Conservation (phyloP, 257 asterid species). For the Verbascum thapsus region DNA sequence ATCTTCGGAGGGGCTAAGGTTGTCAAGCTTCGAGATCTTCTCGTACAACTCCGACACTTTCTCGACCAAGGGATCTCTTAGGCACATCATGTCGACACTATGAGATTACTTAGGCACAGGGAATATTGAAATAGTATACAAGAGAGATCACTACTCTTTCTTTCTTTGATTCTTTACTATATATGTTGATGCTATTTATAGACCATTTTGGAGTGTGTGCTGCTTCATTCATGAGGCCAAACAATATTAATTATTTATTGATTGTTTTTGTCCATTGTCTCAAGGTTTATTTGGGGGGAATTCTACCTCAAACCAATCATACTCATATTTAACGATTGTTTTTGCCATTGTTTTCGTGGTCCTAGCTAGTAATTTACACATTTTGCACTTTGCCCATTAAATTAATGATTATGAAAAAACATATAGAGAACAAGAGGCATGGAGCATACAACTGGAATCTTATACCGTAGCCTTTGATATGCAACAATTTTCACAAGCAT, state of each 20-base stretch:
- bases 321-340: no score
- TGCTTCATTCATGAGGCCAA: slow-evolving; percentile 1
- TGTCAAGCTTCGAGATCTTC: slow-evolving; percentile 50
- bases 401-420: no score
- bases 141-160: background rate
- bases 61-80: slow-evolving; percentile 46
- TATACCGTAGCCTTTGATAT: no score
- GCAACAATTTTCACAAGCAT: background rate
- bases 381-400: no score
- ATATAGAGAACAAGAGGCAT: background rate
- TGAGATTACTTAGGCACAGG: slow-evolving; percentile 9
- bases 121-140: background rate
- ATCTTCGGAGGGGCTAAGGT: slow-evolving; percentile 56
- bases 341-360: no score
- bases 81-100: slow-evolving; percentile 67
- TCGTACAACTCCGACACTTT: slow-evolving; percentile 43
- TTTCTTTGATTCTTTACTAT: slow-evolving; percentile 2
- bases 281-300: no score
- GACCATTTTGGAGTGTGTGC: slow-evolving; percentile 37
- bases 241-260: background rate
- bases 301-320: no score
- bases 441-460: slow-evolving; percentile 14
- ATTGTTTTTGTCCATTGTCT: no score
- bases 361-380: no score
- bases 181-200: slow-evolving; percentile 34